phyloP scores from a whole-genome alignment of 108 stramenopile genomes.

The Cyclotella sp. region DNA sequence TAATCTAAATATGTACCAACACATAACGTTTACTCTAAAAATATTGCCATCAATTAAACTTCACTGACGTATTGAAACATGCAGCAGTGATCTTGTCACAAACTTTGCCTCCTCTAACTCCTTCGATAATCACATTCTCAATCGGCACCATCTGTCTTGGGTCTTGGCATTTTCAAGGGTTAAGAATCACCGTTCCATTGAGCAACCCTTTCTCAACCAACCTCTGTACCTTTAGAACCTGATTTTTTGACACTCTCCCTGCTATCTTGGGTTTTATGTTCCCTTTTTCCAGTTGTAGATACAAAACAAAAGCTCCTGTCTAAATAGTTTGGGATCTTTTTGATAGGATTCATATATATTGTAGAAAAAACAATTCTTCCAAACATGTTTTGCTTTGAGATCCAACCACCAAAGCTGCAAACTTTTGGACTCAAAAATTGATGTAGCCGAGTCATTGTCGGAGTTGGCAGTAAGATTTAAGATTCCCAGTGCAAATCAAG shows the following conservation, averaged over 20 bases:
- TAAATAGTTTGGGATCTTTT: constrained; percentile 49
- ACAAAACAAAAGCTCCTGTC: constrained; percentile 59
- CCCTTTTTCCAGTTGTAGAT: constrained; percentile 57
- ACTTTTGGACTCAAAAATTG: constrained; percentile 35
- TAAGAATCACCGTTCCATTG: constrained; percentile 61
- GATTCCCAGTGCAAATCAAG: constrained; percentile 51
- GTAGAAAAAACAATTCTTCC: constrained; percentile 48
- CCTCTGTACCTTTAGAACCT: constrained; percentile 66
- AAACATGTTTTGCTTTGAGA: constrained; percentile 50
- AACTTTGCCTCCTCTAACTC: too few species aligned
- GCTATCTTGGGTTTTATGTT: constrained; percentile 72
- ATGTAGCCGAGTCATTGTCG: neutral
- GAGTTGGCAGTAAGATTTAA: neutral
- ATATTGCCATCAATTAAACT: too few species aligned
- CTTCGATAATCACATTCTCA: neutral
- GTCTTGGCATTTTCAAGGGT: constrained; percentile 60
- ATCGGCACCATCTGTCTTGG: constrained; percentile 15
- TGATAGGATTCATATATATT: constrained; percentile 58
- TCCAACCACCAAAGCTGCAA: constrained; percentile 27
- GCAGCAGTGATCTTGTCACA: too few species aligned
- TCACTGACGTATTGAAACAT: too few species aligned
- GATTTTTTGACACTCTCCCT: constrained; percentile 56
- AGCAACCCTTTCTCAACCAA: constrained; percentile 62
- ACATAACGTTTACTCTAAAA: too few species aligned
- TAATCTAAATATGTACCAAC: too few species aligned